Conservation (phyloP, 192 early-diverging fungal species). For the Entrophospora sp. region DNA sequence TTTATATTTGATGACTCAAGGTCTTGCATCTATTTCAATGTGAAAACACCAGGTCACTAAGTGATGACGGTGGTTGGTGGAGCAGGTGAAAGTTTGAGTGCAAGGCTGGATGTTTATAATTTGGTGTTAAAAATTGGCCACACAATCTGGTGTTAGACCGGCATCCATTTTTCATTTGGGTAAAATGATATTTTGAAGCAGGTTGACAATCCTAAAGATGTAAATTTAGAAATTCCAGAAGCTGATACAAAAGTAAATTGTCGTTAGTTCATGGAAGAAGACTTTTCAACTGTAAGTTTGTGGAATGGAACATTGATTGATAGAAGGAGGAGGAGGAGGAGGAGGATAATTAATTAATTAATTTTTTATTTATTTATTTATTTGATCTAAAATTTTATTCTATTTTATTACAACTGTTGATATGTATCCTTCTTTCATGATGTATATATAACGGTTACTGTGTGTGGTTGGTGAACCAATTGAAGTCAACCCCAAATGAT, state of each 20-base stretch:
- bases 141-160: constrained; percentile 74
- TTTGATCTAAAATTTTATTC: too few species aligned
- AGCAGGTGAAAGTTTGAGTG: constrained; percentile 72
- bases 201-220: constrained; percentile 58
- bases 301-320: too few species aligned
- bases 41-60: constrained; percentile 58
- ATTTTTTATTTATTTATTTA: too few species aligned
- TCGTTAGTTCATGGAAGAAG: too few species aligned
- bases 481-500: too few species aligned
- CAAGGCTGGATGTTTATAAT: constrained; percentile 53
- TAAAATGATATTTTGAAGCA: constrained; percentile 89
- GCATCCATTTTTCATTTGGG: constrained; percentile 88
- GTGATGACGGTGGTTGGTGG: constrained; percentile 89
- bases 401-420: too few species aligned
- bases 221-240: constrained; percentile 61
- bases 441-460: too few species aligned
- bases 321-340: too few species aligned
- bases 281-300: too few species aligned
- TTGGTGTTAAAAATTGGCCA: constrained; percentile 75
- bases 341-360: too few species aligned
- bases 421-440: too few species aligned
- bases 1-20: constrained; percentile 74
- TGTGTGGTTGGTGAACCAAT: too few species aligned
- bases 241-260: constrained; percentile 60
- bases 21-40: constrained; percentile 73